Evolutionary conservation across 2,329 filamentous ascomycete species (phyloP), one percentile per base, ranked within the genome.

Genomic region (Pseudocercospora vitis): DNA sequence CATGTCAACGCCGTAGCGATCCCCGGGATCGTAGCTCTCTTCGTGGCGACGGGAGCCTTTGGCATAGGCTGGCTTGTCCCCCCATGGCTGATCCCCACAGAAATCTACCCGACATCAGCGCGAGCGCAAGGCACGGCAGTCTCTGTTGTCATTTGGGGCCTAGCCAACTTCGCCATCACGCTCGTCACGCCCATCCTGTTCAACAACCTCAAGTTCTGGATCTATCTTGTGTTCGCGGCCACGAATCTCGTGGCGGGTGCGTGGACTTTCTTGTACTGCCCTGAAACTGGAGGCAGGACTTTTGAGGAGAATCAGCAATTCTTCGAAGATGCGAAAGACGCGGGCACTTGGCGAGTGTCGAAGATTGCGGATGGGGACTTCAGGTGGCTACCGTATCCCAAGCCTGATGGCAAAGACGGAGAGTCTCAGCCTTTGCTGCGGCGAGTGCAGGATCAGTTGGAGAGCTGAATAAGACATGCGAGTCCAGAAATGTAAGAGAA

Each of bases 271-370:
- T 55, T 77, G 1, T 77, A 75, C 52, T 65, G 71, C 6, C 81
- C 81, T 0, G 81, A 84, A 65, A 81, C 74, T 11, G 81, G 81
- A 0, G 79, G 81, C 0, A 65, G 82, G 21, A 79, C 75, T 45
- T 84, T 84, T 56, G 81, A 83, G 56, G 81, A 83, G 60, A 84
- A 84, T 57, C 78, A 81, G 64, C 70, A 76, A 49, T 84, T 83
- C 68, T 84, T 84, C 61, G 71, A 74, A 48, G 74, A 77, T 53
- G 81, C 81, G 2, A 71, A 69, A 39, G 72, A 81, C 40, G 73
- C 74, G 2, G 73, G 74, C 3, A 78, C 70, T 3, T 85, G 82
- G 81, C 68, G 72, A 23, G 81, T 85, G 1, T 65, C 62, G 19
- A 78, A 76, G 55, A 77, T 85, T 5, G 70, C 74, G 31, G 74